Evolutionary conservation across 257 asterid species (phyloP), one percentile per base, ranked within the genome.

Genomic region (Dorcoceras hygrometricum): DNA sequence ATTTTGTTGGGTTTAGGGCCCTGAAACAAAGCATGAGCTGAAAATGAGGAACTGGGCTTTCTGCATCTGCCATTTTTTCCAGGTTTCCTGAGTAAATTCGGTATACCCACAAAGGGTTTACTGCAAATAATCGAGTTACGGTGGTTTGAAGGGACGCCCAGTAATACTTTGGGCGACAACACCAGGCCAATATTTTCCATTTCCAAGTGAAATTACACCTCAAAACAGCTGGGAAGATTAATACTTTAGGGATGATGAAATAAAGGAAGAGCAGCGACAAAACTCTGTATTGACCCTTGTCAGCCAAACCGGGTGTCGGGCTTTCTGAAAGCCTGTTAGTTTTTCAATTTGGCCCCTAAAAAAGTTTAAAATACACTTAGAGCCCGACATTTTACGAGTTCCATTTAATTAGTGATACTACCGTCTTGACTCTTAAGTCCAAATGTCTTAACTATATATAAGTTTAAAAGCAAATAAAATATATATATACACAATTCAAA

Each of bases 111-210:
- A 34, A 84, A 83, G 59, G 87, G 88, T 66, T 75, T 87, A 73
- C 54, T 53, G 53, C 83, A 77, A 71, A 78, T 63, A 0, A 84
- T 51, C 53, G 89, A 73, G 73, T 64, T 76, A 74, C 63, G 73
- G 46, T 83, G 88, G 74, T 79, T 84, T 54, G 82, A 80, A 24
- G 85, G 77, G 27, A 82, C 54, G 56, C 96, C 95, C 65, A 89
- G 60, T 12, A 84, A 82, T 69, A 82, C 67, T 80, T 86, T 87
- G 43, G 95, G 86, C 16, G 96, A 87, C 65, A 89, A 89, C 68
- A 80, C 83, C 23, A 89, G 63, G 73, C 86, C 75, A 36, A 85
- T 67, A 68, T 70, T 88, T 79, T 91, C 95, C 97, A 91, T 57
- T 8, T 63, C 14, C 19, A 28, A 16, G 23, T 14, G 27, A 59